These are phyloP conservation scores for Solanum piurae DNA, from an alignment of 257 asterid species.

Conservation along the genomic window DNA sequence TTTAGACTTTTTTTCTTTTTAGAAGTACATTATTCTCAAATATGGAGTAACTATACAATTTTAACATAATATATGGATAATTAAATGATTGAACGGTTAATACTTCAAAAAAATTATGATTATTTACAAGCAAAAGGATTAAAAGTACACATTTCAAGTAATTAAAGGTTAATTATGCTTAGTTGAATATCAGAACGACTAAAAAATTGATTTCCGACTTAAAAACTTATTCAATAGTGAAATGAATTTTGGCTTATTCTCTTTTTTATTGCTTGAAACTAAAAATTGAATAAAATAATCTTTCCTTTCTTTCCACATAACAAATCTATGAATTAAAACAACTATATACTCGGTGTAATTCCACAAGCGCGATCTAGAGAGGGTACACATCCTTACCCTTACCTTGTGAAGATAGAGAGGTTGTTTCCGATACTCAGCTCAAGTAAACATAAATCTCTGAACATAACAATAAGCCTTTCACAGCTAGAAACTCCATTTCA, in stretches of 20 bases:
- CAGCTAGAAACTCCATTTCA: not conserved
- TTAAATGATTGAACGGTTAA: not conserved
- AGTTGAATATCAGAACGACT: not conserved
- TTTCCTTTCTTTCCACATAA: not conserved
- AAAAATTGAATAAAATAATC: not conserved
- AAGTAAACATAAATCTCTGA: not conserved
- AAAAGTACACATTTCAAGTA: not conserved
- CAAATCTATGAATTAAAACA: not conserved
- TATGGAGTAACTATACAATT: not conserved
- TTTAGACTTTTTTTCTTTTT: not conserved
- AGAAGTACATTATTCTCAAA: not conserved
- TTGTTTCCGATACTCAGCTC: not conserved
- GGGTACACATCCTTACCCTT: not conserved
- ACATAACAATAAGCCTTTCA: not conserved
- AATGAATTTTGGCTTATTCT: too few species aligned
- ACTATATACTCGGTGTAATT: not conserved
- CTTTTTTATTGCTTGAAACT: not conserved
- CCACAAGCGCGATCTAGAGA: accelerated
- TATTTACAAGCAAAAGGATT: not conserved
- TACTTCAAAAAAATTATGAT: not conserved
- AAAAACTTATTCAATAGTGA: not conserved
- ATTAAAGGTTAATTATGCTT: not conserved
- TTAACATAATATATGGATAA: not conserved
- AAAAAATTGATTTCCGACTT: not conserved
- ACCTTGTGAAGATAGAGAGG: not conserved